Evolutionary conservation across 2,329 filamentous ascomycete species (phyloP).

Genomic region (Lachnellula cervina): DNA sequence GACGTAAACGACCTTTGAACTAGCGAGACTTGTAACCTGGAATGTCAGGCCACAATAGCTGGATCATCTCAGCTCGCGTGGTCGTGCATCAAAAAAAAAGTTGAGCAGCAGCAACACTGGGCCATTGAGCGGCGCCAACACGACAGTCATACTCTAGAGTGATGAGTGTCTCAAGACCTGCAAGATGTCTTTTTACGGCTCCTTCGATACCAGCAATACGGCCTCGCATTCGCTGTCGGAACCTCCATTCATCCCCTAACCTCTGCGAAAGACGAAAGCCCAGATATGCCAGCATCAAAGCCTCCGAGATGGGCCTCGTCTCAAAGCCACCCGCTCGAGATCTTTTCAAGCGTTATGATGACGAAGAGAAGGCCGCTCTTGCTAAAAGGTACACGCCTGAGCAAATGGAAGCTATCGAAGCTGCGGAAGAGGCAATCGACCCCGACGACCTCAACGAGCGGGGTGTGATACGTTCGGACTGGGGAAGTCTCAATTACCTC

Average conservation of each 20-base stretch:
- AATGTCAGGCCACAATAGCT: too few species aligned
- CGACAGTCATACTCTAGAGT: constrained; percentile 15
- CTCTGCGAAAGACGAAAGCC: constrained; percentile 35
- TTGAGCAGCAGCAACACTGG: constrained; percentile 12
- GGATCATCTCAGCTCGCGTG: too few species aligned
- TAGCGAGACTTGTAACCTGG: too few species aligned
- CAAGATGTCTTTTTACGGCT: constrained; percentile 46
- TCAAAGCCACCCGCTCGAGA: constrained; percentile 33
- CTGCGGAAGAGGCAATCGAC: constrained; percentile 72
- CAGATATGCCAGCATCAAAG: constrained; percentile 36
- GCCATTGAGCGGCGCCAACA: constrained; percentile 21
- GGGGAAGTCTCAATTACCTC: constrained; percentile 68
- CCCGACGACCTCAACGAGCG: constrained; percentile 69
- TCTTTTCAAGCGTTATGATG: constrained; percentile 59
- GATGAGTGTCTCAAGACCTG: constrained; percentile 46
- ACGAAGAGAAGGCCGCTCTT: constrained; percentile 59
- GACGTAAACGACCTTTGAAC: too few species aligned
- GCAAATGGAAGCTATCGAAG: constrained; percentile 77
- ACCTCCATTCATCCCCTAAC: constrained; percentile 42
- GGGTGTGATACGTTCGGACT: constrained; percentile 66
- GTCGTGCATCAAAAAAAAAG: neutral
- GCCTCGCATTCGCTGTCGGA: constrained; percentile 40
- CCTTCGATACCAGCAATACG: constrained; percentile 38
- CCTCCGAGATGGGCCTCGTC: constrained; percentile 29
- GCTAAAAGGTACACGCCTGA: constrained; percentile 67